Conservation (phyloP, 1,139 yeast genomes). For the Magnusiomyces suaveolens region DNA sequence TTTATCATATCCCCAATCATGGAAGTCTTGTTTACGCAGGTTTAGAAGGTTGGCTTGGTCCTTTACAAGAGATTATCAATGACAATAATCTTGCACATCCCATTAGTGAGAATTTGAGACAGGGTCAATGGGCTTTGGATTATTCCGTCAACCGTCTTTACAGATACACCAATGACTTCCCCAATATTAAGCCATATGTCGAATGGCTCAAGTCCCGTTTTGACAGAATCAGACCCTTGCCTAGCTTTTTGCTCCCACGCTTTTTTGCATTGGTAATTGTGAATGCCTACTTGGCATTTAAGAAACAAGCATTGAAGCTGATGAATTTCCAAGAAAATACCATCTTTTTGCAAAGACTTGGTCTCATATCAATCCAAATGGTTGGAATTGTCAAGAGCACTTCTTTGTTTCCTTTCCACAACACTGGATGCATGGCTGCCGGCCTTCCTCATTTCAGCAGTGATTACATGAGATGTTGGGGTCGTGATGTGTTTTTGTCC, state of each 20-base stretch:
- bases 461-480: conserved; percentile 97
- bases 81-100: conserved; percentile 78
- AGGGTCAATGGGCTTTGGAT: conserved; percentile 86
- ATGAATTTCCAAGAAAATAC: conserved; percentile 56
- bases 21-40: conserved; percentile 82
- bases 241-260: conserved; percentile 75
- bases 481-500: conserved; percentile 87
- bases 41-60: conserved; percentile 82
- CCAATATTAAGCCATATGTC: conserved; percentile 44
- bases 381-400: conserved; percentile 66
- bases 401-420: conserved; percentile 55
- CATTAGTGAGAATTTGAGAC: conserved; percentile 65
- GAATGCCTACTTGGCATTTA: conserved; percentile 70
- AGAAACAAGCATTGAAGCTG: conserved; percentile 52
- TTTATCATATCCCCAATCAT: conserved; percentile 60
- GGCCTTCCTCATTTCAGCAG: conserved; percentile 90
- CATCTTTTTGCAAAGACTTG: conserved; percentile 66
- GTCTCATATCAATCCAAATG: conserved; percentile 83
- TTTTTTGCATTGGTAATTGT: conserved; percentile 76
- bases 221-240: conserved; percentile 54
- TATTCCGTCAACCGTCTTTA: conserved; percentile 55
- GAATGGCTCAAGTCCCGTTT: conserved; percentile 64
- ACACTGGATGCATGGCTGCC: conserved; percentile 76
- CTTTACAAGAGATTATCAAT: conserved; percentile 51
- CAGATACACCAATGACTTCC: conserved; percentile 41